These are phyloP conservation scores for Rhynchospora pubera DNA, from an alignment of 176 grass and related monocot species.

Conservation along the genomic window DNA sequence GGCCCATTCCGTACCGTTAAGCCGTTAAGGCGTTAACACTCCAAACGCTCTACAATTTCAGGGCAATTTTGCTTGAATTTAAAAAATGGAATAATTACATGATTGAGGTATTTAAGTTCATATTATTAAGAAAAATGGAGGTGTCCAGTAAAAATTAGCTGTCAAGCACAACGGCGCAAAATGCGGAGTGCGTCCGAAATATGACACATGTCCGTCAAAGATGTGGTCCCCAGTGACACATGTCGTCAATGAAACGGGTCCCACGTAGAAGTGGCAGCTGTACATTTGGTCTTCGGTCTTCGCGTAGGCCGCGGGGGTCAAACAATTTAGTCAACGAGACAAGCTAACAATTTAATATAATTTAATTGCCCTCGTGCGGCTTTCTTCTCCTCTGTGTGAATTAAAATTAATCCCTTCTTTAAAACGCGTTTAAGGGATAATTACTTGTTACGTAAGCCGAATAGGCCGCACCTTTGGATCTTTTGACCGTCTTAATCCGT, in stretches of 20 bases:
- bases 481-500: constrained; percentile 1
- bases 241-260: not conserved
- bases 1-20: no score
- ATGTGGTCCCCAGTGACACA: not conserved
- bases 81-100: no score
- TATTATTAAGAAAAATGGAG: not conserved
- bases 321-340: not conserved
- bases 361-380: constrained; percentile 1
- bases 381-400: not conserved
- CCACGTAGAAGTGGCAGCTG: not conserved
- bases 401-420: not conserved
- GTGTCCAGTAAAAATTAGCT: not conserved
- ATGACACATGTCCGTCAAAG: constrained; percentile 5
- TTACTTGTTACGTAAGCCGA: not conserved
- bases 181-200: constrained; percentile 7
- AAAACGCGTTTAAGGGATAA: constrained; percentile 1
- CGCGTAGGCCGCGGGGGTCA: constrained; percentile 7
- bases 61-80: no score
- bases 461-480: not conserved
- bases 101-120: not conserved
- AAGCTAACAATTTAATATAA: not conserved
- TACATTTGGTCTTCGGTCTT: constrained; percentile 20
- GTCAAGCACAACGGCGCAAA: constrained; percentile 14
- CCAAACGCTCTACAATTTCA: no score
- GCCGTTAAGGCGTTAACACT: not conserved